phyloP scores from a whole-genome alignment of 1,139 yeast genomes.

The Scheffersomyces lignicola region DNA sequence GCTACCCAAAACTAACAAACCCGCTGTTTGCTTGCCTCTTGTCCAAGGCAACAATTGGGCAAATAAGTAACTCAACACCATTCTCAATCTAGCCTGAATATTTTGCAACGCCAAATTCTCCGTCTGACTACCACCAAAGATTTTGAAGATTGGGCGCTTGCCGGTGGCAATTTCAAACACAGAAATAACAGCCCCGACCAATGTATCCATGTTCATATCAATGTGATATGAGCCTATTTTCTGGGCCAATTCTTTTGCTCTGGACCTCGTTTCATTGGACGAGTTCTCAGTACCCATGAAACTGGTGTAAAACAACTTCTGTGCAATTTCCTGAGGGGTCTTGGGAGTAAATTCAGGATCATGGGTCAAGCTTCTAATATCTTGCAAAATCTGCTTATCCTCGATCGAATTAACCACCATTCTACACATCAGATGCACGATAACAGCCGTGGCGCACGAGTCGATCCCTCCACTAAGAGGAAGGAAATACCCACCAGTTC shows the following conservation, averaged over 20 bases:
- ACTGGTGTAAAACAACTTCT: constrained; percentile 77
- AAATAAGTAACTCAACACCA: constrained; percentile 90
- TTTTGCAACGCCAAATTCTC: constrained; percentile 94
- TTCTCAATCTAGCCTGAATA: constrained; percentile 91
- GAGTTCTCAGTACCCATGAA: constrained; percentile 97
- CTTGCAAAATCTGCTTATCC: constrained; percentile 68
- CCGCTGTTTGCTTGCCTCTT: constrained; percentile 63
- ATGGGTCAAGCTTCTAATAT: constrained; percentile 64
- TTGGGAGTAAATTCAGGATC: constrained; percentile 63
- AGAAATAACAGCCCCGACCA: constrained; percentile 71
- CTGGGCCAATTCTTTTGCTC: constrained; percentile 78
- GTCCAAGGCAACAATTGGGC: constrained; percentile 97
- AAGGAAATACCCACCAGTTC: constrained; percentile 85
- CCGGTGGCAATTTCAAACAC: constrained; percentile 91
- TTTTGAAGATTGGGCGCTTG: constrained; percentile 79
- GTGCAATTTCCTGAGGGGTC: constrained; percentile 74
- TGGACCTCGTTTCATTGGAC: constrained; percentile 74
- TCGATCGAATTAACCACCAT: constrained; percentile 67
- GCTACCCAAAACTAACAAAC: constrained; percentile 86
- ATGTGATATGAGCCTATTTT: constrained; percentile 87
- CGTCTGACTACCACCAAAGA: constrained; percentile 88
- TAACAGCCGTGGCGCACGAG: constrained; percentile 94
- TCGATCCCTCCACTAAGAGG: constrained; percentile 98
- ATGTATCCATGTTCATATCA: constrained; percentile 85
- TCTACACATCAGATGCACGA: constrained; percentile 92